Base-by-base conservation (phyloP, 441 rosid species). In the Rhodomyrtus psidioides region DNA sequence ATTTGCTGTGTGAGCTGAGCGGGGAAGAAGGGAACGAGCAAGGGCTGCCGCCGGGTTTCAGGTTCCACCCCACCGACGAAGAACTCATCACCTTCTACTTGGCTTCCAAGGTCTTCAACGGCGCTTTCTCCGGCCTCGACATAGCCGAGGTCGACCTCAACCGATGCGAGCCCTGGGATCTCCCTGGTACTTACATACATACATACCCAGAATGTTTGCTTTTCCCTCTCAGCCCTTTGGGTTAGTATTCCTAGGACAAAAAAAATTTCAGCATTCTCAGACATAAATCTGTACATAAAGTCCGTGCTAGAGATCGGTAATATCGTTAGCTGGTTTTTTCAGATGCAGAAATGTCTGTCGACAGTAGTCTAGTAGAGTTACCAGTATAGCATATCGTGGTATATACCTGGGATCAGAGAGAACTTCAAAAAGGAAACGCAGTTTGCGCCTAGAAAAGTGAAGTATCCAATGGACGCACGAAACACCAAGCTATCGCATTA, bases 161-260 rank as follows among this genome's bases (percentile, higher is more conserved):
- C 86, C 91, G 96, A 65, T 97, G 98, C 57, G 99, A 97, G 82
- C 99, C 99, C 23, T 97, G 99, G 99, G 99, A 97, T 85, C 98
- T 97, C 82, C 99, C 99, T 9, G 98, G 99, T 96, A 91, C 57
- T 4, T 44, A 8, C n/a, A 79, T 16, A 39, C 53, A 39, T 17
- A 13, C 27, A 13, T n/a, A 26, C n/a, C 30, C 23, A 28, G 34
- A 34, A 30, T 12, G 1, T 44, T 54, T 65, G 55, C 30, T 34
- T 56, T 34, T 57, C 75, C n/a, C 74, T 55, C 42, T 65, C 42
- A 14, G 19, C 82, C 7, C 54, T 9, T 34, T 49, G 30, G 26
- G 49, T 39, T 75, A 39, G 62, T 19, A 12, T 82, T 42, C 56
- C 28, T 6, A 15, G 7, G 58, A 12, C 51, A n/a, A 82, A 34